phyloP scores from a whole-genome alignment of 345 rosid genomes.

The Clarkia xantiana region DNA sequence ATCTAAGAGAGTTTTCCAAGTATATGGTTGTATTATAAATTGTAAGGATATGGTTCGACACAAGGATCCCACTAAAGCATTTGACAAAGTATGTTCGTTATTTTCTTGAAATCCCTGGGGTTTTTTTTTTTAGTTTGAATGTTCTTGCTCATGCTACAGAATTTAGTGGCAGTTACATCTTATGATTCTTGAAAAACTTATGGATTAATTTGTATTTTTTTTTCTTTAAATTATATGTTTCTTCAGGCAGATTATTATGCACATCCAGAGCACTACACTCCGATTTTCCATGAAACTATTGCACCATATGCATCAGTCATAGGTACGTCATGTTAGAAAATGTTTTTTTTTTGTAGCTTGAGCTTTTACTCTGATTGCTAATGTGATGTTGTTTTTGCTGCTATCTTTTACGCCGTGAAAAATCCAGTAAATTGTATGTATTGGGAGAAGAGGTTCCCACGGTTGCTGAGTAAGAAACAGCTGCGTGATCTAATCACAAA shows the following conservation, averaged over 20 bases:
- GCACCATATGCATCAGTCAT: slow-evolving; percentile 73
- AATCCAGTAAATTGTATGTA: slow-evolving; percentile 86
- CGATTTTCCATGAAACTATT: slow-evolving; percentile 60
- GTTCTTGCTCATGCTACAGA: no score
- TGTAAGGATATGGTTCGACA: slow-evolving; percentile 73
- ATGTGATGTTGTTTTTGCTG: no score
- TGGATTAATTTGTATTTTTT: not conserved
- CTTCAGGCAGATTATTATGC: slow-evolving; percentile 82
- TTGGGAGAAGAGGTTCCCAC: slow-evolving; percentile 88
- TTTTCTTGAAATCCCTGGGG: not conserved
- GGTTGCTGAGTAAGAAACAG: slow-evolving; percentile 53
- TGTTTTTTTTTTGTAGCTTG: no score
- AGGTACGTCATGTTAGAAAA: slow-evolving; percentile 23
- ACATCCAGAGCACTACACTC: slow-evolving; percentile 78
- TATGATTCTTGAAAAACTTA: not conserved
- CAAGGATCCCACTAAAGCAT: slow-evolving; percentile 46
- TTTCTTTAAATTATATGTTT: not conserved
- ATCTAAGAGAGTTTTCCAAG: slow-evolving; percentile 59
- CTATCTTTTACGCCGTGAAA: no score
- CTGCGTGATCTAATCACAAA: slow-evolving; percentile 42
- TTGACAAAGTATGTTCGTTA: slow-evolving; percentile 49
- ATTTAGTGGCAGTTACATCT: no score
- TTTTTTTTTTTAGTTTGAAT: no score
- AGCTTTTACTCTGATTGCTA: no score
- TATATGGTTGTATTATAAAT: slow-evolving; percentile 74